Conservation (phyloP, 164 flowering plant genomes). For the Buxus sempervirens region DNA sequence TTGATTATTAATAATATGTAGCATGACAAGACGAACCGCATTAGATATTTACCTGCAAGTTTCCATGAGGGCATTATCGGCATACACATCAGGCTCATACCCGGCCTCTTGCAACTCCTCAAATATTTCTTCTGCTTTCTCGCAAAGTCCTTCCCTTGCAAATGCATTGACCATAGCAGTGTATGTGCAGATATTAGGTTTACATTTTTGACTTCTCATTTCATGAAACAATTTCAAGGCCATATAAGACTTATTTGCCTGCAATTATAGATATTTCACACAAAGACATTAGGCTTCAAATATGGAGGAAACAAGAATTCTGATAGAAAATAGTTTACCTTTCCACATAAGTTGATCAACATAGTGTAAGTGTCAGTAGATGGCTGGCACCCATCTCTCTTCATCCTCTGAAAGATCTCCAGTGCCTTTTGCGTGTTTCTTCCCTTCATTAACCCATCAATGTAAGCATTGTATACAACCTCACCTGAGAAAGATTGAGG, state of each 20-base stretch:
- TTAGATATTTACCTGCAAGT: slow-evolving; percentile 55
- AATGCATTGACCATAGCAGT: slow-evolving; percentile 84
- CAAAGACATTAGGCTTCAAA: background rate
- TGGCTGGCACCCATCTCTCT: slow-evolving; percentile 62
- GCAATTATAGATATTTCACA: slow-evolving; percentile 7
- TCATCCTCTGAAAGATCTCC: slow-evolving; percentile 77
- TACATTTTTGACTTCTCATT: slow-evolving; percentile 50
- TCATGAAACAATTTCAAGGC: slow-evolving; percentile 69
- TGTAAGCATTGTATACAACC: slow-evolving; percentile 74
- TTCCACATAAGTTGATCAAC: slow-evolving; percentile 85
- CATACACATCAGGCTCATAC: slow-evolving; percentile 89
- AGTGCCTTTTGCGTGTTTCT: slow-evolving; percentile 55
- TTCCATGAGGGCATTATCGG: slow-evolving; percentile 93
- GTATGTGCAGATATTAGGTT: slow-evolving; percentile 82
- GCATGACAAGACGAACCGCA: background rate
- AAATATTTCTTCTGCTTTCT: slow-evolving; percentile 87
- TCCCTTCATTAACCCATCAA: slow-evolving; percentile 71
- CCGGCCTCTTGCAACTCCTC: slow-evolving; percentile 86
- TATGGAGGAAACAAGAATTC: background rate
- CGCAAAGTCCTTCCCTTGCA: slow-evolving; percentile 90
- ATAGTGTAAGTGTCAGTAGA: slow-evolving; percentile 72
- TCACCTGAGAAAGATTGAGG: too few relatives aligned
- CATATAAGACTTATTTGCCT: slow-evolving; percentile 67
- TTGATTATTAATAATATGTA: background rate
- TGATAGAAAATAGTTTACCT: slow-evolving; percentile 30